Base-by-base conservation (phyloP, 2,329 filamentous ascomycete species). In the Fusarium chlamydosporum region DNA sequence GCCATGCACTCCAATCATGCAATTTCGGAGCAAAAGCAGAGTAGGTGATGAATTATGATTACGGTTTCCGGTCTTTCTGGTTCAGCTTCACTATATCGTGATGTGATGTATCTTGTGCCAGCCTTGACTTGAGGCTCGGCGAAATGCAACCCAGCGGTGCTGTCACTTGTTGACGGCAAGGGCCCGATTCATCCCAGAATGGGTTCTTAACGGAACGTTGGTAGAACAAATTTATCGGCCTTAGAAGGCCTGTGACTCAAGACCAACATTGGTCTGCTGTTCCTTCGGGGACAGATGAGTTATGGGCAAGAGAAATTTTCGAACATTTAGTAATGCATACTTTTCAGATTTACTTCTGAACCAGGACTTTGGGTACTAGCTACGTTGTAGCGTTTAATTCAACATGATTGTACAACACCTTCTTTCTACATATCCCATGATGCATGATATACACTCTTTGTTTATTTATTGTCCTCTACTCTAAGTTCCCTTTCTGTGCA, bases 191-290 rank as follows among this genome's bases (percentile, higher is more conserved):
- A 85, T 77, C 86, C 82, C 84, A 91, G 87, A 86, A 88, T 85
- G 82, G 84, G 86, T 85, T 84, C 89, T 90, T 91, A 92, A 93
- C 91, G 91, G 91, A 93, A 88, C 91, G 89, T 91, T 92, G 91
- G 91, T 78, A 93, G 84, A 92, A 82, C 37, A 72, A 79, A 75
- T 38, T 53, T 58, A 64, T 79, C 76, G 79, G 73, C 54, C 73
- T 74, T 76, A 80, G 79, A 81, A 81, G 79, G 79, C 79, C 73
- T 74, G 74, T 72, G 56, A 75, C 69, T 71, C 74, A 62, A 54
- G 68, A 69, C 66, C 64, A 26, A 53, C 34, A 68, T 38, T 66
- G 72, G 70, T 73, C 65, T 61, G 42, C 66, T 68, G 69, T 73
- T 73, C 70, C 67, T 60, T 73, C 45, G 65, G 54, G 61, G 70